Conservation (phyloP, 2,329 filamentous ascomycete genomes). For the Echinosphaeria canescens region DNA sequence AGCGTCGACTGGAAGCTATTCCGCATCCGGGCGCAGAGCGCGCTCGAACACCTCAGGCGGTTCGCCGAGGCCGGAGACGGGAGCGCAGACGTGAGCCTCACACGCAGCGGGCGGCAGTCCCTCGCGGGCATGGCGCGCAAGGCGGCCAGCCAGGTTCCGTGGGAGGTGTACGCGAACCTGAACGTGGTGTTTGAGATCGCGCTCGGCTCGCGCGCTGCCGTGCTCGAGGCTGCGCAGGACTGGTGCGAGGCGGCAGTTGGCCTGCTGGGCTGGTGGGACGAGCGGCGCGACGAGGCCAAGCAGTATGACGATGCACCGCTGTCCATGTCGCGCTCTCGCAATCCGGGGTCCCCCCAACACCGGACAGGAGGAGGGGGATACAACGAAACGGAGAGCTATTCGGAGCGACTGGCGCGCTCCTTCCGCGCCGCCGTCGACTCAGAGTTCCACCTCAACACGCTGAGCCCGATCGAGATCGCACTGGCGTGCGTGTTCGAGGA, state of each 20-base stretch:
- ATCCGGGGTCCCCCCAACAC: too few relatives aligned
- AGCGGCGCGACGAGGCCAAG: conserved; percentile 17
- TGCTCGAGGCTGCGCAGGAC: conserved; percentile 60
- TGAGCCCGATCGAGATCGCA: conserved; percentile 58
- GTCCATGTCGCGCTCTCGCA: too few relatives aligned
- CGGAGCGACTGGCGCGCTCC: conserved; percentile 47
- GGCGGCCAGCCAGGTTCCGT: conserved; percentile 73
- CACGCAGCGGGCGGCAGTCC: conserved; percentile 21
- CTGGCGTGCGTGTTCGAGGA: conserved; percentile 68
- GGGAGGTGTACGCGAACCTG: conserved; percentile 74
- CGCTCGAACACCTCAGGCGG: conserved; percentile 47
- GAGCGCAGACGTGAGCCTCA: conserved; percentile 10
- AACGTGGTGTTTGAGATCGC: conserved; percentile 63
- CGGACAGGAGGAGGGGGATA: too few relatives aligned
- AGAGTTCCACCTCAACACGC: conserved; percentile 57
- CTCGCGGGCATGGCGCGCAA: conserved; percentile 48
- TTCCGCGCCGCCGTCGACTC: conserved; percentile 48
- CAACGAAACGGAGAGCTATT: conserved; percentile 35
- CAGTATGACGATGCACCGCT: too few relatives aligned
- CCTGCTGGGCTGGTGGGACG: conserved; percentile 83
- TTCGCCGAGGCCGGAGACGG: conserved; percentile 46
- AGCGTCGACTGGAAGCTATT: conserved; percentile 70
- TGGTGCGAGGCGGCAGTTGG: conserved; percentile 82
- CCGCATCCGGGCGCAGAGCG: conserved; percentile 48
- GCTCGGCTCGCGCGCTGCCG: conserved; percentile 52